Percentiles rank a stretch among this genome's conserved stretches.
phyloP scores from a whole-genome alignment of 2,329 filamentous ascomycete species.

The Leptographium galeiforme region DNA sequence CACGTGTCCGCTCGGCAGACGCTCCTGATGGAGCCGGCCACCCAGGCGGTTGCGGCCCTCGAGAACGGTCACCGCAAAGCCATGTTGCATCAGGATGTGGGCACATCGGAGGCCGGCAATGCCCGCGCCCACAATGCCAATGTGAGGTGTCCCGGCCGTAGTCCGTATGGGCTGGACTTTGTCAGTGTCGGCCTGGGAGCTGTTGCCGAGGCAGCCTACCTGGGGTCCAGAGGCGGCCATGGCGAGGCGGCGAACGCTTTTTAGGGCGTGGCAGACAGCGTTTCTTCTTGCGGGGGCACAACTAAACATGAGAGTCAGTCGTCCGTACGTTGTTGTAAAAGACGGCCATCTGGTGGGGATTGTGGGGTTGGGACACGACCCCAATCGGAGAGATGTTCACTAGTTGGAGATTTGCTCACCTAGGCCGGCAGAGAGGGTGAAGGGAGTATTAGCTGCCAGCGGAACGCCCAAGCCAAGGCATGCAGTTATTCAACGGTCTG shows the following conservation, averaged over 20 bases:
- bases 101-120: slow-evolving; percentile 59
- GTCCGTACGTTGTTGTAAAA: too few relatives aligned
- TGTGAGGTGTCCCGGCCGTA: slow-evolving; percentile 27
- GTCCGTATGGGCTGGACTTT: neutral
- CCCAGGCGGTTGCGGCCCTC: slow-evolving; percentile 56
- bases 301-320: slow-evolving; percentile 36
- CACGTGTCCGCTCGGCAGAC: slow-evolving; percentile 31
- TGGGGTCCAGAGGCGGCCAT: neutral
- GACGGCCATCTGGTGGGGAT: too few relatives aligned
- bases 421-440: too few relatives aligned
- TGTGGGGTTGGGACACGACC: too few relatives aligned
- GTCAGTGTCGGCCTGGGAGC: neutral
- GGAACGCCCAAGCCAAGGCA: too few relatives aligned
- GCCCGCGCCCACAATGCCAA: slow-evolving; percentile 59
- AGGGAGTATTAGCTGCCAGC: too few relatives aligned
- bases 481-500: too few relatives aligned
- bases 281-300: slow-evolving; percentile 28
- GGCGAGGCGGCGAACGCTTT: slow-evolving; percentile 21
- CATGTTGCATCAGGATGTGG: slow-evolving; percentile 50
- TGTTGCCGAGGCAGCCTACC: slow-evolving; percentile 2
- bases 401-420: too few relatives aligned
- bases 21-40: slow-evolving; percentile 44
- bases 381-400: too few relatives aligned
- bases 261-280: slow-evolving; percentile 34
- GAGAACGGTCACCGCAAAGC: slow-evolving; percentile 54